These are phyloP conservation scores for Sugiyamaella grinbergsii DNA, from an alignment of 1,139 yeast species.

Conservation along the genomic window DNA sequence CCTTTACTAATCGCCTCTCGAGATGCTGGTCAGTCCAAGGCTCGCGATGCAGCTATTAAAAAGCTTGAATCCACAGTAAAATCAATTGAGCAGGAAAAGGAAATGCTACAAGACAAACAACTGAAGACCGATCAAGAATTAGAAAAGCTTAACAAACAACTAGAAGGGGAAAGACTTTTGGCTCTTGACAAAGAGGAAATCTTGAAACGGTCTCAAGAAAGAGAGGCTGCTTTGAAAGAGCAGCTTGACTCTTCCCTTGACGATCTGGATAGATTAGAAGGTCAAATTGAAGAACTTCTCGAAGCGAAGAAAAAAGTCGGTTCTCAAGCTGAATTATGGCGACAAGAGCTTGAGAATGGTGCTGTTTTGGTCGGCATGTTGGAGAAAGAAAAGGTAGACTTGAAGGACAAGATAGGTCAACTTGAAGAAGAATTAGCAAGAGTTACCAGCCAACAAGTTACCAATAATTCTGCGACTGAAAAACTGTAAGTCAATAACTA, in stretches of 20 bases:
- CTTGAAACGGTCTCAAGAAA: slow-evolving; percentile 45
- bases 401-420: slow-evolving; percentile 31
- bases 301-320: slow-evolving; percentile 44
- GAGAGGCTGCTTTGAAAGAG: slow-evolving; percentile 47
- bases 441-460: slow-evolving; percentile 23
- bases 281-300: slow-evolving; percentile 43
- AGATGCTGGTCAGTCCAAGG: slow-evolving; percentile 57
- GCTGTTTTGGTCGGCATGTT: slow-evolving; percentile 39
- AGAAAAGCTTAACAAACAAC: slow-evolving; percentile 41
- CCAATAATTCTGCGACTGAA: slow-evolving; percentile 26
- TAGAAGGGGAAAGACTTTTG: slow-evolving; percentile 46
- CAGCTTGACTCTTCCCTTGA: slow-evolving; percentile 42
- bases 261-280: slow-evolving; percentile 44
- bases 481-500: slow-evolving; percentile 20
- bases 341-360: slow-evolving; percentile 42
- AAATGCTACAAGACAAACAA: slow-evolving; percentile 38
- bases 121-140: slow-evolving; percentile 45
- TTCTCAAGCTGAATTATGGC: slow-evolving; percentile 38
- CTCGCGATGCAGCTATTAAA: slow-evolving; percentile 60
- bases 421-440: slow-evolving; percentile 36
- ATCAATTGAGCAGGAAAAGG: slow-evolving; percentile 43
- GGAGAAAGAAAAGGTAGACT: slow-evolving; percentile 40
- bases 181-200: slow-evolving; percentile 51
- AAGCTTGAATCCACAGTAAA: slow-evolving; percentile 50
- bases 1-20: slow-evolving; percentile 74